Evolutionary conservation across 1,284 basidiomycete species (phyloP).

Genomic region (Neolentinus lepideus): DNA sequence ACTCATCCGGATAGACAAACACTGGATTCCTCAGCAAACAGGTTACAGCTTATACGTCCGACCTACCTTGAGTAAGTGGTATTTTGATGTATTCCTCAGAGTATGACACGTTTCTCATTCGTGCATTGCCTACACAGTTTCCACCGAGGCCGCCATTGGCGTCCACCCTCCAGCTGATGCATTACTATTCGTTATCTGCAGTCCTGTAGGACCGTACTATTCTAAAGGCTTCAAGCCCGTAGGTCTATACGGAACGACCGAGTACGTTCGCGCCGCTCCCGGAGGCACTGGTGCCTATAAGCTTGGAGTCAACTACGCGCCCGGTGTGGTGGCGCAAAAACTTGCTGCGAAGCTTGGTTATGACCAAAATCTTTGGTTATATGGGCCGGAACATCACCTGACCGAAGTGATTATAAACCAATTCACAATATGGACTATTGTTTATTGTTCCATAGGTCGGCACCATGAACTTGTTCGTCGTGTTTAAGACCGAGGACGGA

Average conservation of each 20-base stretch:
- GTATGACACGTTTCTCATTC: neutral
- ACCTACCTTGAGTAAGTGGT: constrained; percentile 61
- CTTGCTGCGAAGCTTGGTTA: constrained; percentile 83
- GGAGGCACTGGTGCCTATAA: constrained; percentile 92
- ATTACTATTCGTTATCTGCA: constrained; percentile 91
- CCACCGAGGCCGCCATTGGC: constrained; percentile 85
- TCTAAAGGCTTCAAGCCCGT: constrained; percentile 95
- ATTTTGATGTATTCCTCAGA: neutral
- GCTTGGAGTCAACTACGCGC: constrained; percentile 88
- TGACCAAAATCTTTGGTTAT: constrained; percentile 93
- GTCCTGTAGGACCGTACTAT: constrained; percentile 94
- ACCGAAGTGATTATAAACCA: constrained; percentile 51
- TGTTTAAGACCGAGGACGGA: constrained; percentile 61
- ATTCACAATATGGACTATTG: neutral
- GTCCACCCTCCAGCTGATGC: constrained; percentile 86
- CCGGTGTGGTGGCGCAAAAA: constrained; percentile 85
- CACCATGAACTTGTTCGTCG: constrained; percentile 96
- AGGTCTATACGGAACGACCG: constrained; percentile 85
- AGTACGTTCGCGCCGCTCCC: constrained; percentile 85
- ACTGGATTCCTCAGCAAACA: constrained; percentile 89
- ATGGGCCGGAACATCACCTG: constrained; percentile 80
- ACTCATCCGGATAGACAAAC: constrained; percentile 80
- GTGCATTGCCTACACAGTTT: constrained; percentile 48
- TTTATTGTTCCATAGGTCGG: constrained; percentile 48
- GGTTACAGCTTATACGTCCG: constrained; percentile 93